Base-by-base conservation (phyloP, 768 basidiomycete genomes). In the Sporobolomyces phaffii region DNA sequence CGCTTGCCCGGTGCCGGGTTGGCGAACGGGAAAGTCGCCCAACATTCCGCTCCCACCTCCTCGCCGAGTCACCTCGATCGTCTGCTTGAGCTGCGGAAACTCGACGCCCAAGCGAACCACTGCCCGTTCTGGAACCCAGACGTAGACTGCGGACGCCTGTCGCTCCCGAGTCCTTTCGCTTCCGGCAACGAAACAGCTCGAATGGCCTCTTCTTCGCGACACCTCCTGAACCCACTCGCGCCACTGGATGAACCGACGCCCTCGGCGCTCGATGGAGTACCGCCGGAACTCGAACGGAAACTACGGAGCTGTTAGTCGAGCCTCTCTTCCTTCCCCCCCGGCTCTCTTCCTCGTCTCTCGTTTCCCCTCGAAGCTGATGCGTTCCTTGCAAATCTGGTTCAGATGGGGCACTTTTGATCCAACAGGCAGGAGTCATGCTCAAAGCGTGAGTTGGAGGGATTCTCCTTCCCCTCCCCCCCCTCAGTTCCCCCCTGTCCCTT, bases 331-430 rank as follows among this genome's bases (percentile, higher is more conserved):
- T 5, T 13, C n/a, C 22, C 8, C 20, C n/a, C 28, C 2, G 0
- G 1, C 34, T 40, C 14, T 40, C 38, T 14, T n/a, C 4, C 22
- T 40, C 24, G n/a, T n/a, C n/a, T n/a, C n/a, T n/a, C n/a, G n/a
- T n/a, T n/a, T n/a, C n/a, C n/a, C n/a, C n/a, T n/a, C n/a, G n/a
- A n/a, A n/a, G n/a, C n/a, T n/a, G n/a, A n/a, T n/a, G 50, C 31
- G 44, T 54, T n/a, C 1, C 17, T 5, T 0, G 1, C 0, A 1
- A 9, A 3, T 22, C 9, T 11, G 6, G 14, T 15, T 6, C 65
- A 74, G 74, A 87, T 73, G 96, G 93, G 3, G 94, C 91, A 78
- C 90, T 92, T 79, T 81, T 98, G 65, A 91, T 99, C 26, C 90
- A 97, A 75, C 87, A 96, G 79, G 91, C 93, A 5, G 96, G 96